Base-by-base conservation (phyloP, 2,329 filamentous ascomycete species). In the Colletotrichum gloeosporioides region DNA sequence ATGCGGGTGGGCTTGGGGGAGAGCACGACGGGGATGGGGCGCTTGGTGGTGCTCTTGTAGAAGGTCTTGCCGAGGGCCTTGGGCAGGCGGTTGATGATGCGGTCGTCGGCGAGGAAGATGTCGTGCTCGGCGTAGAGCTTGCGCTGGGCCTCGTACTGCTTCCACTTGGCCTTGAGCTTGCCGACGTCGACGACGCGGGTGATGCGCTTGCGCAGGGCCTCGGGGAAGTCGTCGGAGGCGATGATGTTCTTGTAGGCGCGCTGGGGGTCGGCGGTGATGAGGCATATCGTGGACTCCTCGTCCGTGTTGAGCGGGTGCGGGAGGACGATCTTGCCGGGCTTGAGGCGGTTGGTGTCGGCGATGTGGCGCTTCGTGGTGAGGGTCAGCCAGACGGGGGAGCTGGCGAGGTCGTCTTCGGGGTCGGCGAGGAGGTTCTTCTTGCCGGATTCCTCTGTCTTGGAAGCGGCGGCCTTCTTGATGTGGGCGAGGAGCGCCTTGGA, bases 71-170 rank as follows among this genome's bases (percentile, higher is more conserved):
- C 97, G 15, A 99, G 92, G 4, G 93, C 76, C 73, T 78, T 78
- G 72, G 77, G 77, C 76, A 99, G 90, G 32, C 89, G 87, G 83
- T 91, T 93, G 82, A 93, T 89, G 80, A 99, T 94, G 65, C 97
- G 91, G 82, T 98, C 95, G 84, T 99, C 97, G 69, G 95, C 96
- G 73, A 99, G 90, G 88, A 99, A 99, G 73, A 99, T 88, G 83
- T 99, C 97, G 85, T 98, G 95, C 85, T 98, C 95, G 61, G 92
- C 88, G 78, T 94, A 91, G 44, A 99, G 91, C 85, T 97, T 95
- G 78, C 97, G 91, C 85, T 95, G 93, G 69, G 92, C 92, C 88
- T 99, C 97, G 86, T 95, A 99, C 77, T 94, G 92, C 88, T 94
- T 93, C 90, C 94, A 98, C 88, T 97, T 96, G 80, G 93, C 90